Evolutionary conservation across 768 basidiomycete species (phyloP).

Genomic region (Calocera cornea): DNA sequence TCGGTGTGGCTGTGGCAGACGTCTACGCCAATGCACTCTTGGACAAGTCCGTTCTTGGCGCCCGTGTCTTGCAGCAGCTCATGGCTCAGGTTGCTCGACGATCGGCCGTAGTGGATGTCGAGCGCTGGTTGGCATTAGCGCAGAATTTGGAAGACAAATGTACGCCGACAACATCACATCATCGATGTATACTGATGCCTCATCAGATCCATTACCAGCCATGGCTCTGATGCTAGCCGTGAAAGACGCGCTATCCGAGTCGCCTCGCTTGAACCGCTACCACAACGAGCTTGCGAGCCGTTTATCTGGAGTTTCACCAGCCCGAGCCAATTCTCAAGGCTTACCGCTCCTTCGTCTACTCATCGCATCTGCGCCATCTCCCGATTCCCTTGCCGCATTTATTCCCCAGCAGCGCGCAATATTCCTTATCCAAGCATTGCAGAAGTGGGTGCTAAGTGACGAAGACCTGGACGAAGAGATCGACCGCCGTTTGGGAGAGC

Average conservation of each 20-base stretch:
- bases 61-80: slow-evolving; percentile 46
- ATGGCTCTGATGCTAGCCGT: slow-evolving; percentile 53
- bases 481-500: slow-evolving; percentile 58
- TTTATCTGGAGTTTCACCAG: slow-evolving; percentile 49
- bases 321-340: slow-evolving; percentile 54
- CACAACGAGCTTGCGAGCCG: slow-evolving; percentile 84
- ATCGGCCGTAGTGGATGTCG: slow-evolving; percentile 49
- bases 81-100: slow-evolving; percentile 48
- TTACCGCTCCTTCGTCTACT: slow-evolving; percentile 55
- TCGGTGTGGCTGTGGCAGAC: too few species aligned
- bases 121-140: slow-evolving; percentile 62
- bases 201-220: slow-evolving; percentile 52
- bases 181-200: background rate
- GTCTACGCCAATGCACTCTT: slow-evolving; percentile 24
- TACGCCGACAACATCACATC: slow-evolving; percentile 24
- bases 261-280: slow-evolving; percentile 58
- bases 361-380: slow-evolving; percentile 56
- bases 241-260: slow-evolving; percentile 49
- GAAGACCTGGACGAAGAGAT: slow-evolving; percentile 63
- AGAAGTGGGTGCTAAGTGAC: slow-evolving; percentile 57
- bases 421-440: slow-evolving; percentile 72
- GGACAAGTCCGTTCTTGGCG: slow-evolving; percentile 39
- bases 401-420: slow-evolving; percentile 73
- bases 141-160: slow-evolving; percentile 49
- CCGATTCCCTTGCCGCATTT: slow-evolving; percentile 69